phyloP scores from a whole-genome alignment of 495 filamentous ascomycete species.

The Monascus purpureus region DNA sequence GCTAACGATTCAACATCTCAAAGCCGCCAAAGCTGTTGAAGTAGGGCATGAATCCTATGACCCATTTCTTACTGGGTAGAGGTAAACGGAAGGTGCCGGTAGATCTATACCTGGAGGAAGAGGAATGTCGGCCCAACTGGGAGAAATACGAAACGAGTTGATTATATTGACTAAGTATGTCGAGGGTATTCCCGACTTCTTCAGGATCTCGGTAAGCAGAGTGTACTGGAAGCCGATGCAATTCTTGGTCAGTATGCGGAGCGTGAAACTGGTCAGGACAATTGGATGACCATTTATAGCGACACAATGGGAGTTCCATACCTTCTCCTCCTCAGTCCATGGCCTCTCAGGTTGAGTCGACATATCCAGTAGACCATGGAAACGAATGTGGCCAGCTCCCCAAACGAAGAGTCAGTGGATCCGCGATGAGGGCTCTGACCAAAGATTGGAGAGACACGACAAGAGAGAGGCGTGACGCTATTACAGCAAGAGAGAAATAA shows the following conservation, averaged over 20 bases:
- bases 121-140: conserved; percentile 43
- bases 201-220: conserved; percentile 47
- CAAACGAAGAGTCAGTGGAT: no score
- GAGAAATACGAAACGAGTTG: conserved; percentile 31
- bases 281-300: neutral
- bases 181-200: conserved; percentile 38
- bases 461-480: conserved; percentile 3
- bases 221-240: conserved; percentile 24
- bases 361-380: conserved; percentile 32
- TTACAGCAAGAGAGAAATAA: conserved; percentile 2
- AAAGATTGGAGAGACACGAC: conserved; percentile 4
- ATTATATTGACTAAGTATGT: conserved; percentile 35
- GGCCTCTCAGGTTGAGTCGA: conserved; percentile 35
- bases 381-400: conserved; percentile 9
- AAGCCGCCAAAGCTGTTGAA: neutral
- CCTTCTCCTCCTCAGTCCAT: conserved; percentile 48
- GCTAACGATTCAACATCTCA: neutral
- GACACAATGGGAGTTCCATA: conserved; percentile 14
- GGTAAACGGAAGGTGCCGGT: conserved; percentile 1
- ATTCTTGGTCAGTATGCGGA: conserved; percentile 5
- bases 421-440: neutral
- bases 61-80: neutral
- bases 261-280: neutral
- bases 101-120: conserved; percentile 35
- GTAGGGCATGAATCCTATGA: neutral